A percentile compares a stretch with the other conserved stretches of the same genome.
These are phyloP conservation scores for Hyphopichia fennica DNA, from an alignment of 1,139 yeast species.

Conservation along the genomic window DNA sequence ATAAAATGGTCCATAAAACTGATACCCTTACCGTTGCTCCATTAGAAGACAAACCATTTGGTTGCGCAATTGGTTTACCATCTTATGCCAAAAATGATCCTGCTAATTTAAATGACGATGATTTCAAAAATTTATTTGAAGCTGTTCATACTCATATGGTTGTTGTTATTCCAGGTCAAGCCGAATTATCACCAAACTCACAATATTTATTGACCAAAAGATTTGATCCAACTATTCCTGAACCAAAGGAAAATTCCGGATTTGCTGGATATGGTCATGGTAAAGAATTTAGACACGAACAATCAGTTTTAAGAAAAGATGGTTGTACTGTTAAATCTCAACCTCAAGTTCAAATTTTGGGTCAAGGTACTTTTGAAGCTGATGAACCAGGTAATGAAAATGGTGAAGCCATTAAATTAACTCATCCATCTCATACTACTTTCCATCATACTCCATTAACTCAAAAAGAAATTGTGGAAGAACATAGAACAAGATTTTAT, in stretches of 20 bases:
- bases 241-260: conserved; percentile 41
- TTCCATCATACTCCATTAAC: conserved; percentile 71
- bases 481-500: conserved; percentile 74
- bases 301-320: conserved; percentile 75
- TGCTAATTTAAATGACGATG: conserved; percentile 61
- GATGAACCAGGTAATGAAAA: conserved; percentile 66
- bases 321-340: conserved; percentile 76
- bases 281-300: conserved; percentile 75
- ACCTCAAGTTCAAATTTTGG: conserved; percentile 87
- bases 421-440: conserved; percentile 79
- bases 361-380: conserved; percentile 73
- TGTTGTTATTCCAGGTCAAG: conserved; percentile 70
- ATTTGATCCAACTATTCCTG: conserved; percentile 71
- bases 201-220: conserved; percentile 73
- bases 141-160: conserved; percentile 72
- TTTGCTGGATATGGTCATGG: conserved; percentile 78
- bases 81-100: conserved; percentile 69
- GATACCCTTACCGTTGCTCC: conserved; percentile 43
- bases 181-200: conserved; percentile 62
- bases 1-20: conserved; percentile 14
- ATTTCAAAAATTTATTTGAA: conserved; percentile 58
- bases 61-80: conserved; percentile 68
- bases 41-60: conserved; percentile 55
- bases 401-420: conserved; percentile 58
- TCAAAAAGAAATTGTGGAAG: conserved; percentile 56